Base-by-base conservation (phyloP, 2,329 filamentous ascomycete genomes). In the Paecilomyces formosus region DNA sequence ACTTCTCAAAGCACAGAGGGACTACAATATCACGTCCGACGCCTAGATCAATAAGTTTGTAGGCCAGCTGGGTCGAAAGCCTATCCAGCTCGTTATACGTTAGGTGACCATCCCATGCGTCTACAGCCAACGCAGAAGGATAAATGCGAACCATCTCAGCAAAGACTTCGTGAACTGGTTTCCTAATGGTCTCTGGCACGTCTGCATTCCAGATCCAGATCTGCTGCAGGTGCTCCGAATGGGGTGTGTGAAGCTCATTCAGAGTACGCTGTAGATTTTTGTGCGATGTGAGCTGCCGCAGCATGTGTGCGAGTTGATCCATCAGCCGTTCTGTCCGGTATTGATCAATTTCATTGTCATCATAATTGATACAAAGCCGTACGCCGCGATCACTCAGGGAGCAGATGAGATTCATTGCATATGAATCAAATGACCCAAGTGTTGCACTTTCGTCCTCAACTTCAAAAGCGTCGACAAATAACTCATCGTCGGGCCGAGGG, bases 1-100 rank as follows among this genome's bases (percentile, higher is more conserved):
- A 66, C 53, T 66, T 66, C 45, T 65, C 63, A 51, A 66, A 66
- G 53, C 63, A 66, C 2, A 64, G 8, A 7, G 61, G 64, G 12
- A 66, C 39, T n/a, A 60, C 49, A 28, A 57, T 60, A 9, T 60
- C 57, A 12, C 70, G 53, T 18, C 66, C 61, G 39, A 74, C 62
- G 53, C 70, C 69, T 35, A 68, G 64, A 2, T 63, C 66, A 8
- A 60, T 61, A 15, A 73, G 61, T 30, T 68, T 63, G 49, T 66
- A 64, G 13, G 67, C 64, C 54, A 59, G 61, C 59, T 12, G 63
- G 62, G 45, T 72, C 63, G 54, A 70, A 65, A 74, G 66, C 9
- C 62, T 65, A 7, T 66, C 61, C 11, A 66, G 49, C 53, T 66
- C 49, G 5, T 13, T 53, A 52, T 65, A 66, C 3, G 61, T 63